phyloP scores from a whole-genome alignment of 208 protist genomes.

The Leishmania aethiopica region DNA sequence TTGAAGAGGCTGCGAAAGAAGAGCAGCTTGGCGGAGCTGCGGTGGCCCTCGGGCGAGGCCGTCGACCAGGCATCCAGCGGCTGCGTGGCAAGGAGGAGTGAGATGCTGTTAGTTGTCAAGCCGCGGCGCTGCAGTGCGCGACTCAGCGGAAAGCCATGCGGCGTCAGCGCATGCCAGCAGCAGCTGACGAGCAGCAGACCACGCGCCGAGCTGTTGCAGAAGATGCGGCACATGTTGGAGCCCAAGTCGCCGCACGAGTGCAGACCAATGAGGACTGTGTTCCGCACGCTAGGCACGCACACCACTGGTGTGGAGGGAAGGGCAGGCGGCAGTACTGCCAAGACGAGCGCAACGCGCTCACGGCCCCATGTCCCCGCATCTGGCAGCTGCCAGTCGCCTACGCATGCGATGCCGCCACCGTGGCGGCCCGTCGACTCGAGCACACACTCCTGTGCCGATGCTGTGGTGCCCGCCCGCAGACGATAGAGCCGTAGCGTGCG shows the following conservation, averaged over 20 bases:
- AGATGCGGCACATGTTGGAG: constrained; percentile 81
- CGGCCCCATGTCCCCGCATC: constrained; percentile 26
- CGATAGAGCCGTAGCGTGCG: constrained; percentile 29
- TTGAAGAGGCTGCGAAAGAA: constrained; percentile 86
- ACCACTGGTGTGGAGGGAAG: constrained; percentile 37
- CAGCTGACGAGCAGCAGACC: constrained; percentile 90
- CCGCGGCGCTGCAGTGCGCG: constrained; percentile 47
- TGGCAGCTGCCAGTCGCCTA: constrained; percentile 26
- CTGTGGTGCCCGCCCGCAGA: neutral
- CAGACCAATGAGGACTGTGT: constrained; percentile 76
- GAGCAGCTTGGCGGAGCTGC: constrained; percentile 65
- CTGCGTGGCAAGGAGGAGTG: constrained; percentile 86
- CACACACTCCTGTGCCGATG: neutral
- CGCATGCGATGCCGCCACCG: neutral
- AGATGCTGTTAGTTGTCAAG: constrained; percentile 52
- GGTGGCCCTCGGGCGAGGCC: constrained; percentile 61
- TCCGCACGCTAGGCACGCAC: constrained; percentile 68
- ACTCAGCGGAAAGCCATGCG: constrained; percentile 75
- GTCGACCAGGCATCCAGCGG: constrained; percentile 84
- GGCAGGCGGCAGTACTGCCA: constrained; percentile 41
- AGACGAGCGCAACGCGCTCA: constrained; percentile 35
- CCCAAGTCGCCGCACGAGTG: constrained; percentile 90
- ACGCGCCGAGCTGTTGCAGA: constrained; percentile 40
- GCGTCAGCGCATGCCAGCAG: constrained; percentile 88
- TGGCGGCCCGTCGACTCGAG: neutral